These are phyloP conservation scores for Pouteria campechiana DNA, from an alignment of 179 eudicot genomes.

Conservation along the genomic window DNA sequence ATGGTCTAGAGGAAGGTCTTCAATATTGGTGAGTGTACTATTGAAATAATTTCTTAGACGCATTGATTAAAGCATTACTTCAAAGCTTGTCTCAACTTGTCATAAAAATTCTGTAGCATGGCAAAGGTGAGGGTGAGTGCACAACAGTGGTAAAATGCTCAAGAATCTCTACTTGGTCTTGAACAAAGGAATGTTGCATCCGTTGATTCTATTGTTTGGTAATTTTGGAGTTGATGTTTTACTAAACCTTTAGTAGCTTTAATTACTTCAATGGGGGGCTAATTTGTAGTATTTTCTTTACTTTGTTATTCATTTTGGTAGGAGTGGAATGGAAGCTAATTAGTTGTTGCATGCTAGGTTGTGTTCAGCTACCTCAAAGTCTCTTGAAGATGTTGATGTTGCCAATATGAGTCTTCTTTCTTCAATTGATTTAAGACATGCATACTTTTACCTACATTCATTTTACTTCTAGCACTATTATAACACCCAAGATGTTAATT, in stretches of 20 bases:
- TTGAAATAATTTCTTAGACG: too few relatives aligned
- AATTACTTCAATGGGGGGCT: too few relatives aligned
- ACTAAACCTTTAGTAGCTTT: neutral
- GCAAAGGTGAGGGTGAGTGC: constrained; percentile 60
- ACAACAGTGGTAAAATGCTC: constrained; percentile 78
- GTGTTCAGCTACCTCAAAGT: constrained; percentile 67
- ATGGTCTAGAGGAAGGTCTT: constrained; percentile 47
- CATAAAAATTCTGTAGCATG: constrained; percentile 43
- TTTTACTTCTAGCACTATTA: too few relatives aligned
- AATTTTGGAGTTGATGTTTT: constrained; percentile 7
- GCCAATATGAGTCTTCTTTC: constrained; percentile 63
- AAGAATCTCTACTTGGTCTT: constrained; percentile 57
- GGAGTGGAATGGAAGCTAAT: constrained; percentile 76
- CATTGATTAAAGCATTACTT: too few relatives aligned
- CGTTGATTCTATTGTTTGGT: constrained; percentile 64
- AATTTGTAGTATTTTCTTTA: neutral
- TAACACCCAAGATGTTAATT: too few relatives aligned
- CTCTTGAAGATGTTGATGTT: constrained; percentile 44
- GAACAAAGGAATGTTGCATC: constrained; percentile 70
- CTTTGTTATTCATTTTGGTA: neutral
- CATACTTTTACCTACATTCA: too few relatives aligned
- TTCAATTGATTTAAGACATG: constrained; percentile 72
- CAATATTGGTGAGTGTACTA: constrained; percentile 56
- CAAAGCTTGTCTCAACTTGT: too few relatives aligned
- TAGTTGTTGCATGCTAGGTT: constrained; percentile 47